Percentiles rank a stretch among this genome's conserved stretches.
phyloP scores from a whole-genome alignment of 768 basidiomycete species.

The Lanmaoa rubissima region DNA sequence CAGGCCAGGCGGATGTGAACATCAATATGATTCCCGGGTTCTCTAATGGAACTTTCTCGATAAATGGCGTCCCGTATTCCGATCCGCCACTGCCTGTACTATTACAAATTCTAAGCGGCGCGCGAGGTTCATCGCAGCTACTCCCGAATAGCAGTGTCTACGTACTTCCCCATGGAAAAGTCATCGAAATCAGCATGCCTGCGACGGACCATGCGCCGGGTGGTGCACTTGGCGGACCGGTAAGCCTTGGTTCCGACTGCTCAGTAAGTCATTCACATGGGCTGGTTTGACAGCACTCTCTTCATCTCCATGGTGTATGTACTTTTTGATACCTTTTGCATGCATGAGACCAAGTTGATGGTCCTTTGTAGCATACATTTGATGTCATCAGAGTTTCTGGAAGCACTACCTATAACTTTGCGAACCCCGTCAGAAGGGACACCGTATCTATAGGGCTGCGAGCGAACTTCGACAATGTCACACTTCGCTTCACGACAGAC shows the following conservation, averaged over 20 bases:
- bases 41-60: conserved; percentile 1
- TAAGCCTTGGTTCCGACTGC: conserved; percentile 3
- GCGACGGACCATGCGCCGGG: conserved; percentile 5
- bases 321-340: not conserved
- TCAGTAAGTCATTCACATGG: not conserved
- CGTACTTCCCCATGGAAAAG: conserved; percentile 38
- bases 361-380: conserved; percentile 35
- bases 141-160: conserved; percentile 44
- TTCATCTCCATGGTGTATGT: conserved; percentile 47
- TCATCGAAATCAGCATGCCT: conserved; percentile 45
- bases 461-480: conserved; percentile 38
- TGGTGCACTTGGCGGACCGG: conserved; percentile 14
- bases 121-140: conserved; percentile 32
- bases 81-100: conserved; percentile 41
- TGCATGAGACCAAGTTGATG: not conserved
- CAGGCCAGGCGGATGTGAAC: conserved; percentile 40
- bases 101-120: conserved; percentile 42
- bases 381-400: conserved; percentile 41
- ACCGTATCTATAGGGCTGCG: conserved; percentile 34
- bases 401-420: conserved; percentile 38
- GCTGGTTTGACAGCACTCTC: conserved; percentile 14
- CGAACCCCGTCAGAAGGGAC: conserved; percentile 54
- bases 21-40: conserved; percentile 33
- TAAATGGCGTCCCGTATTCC: conserved; percentile 33
- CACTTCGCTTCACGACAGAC: conserved; percentile 61